A percentile compares a stretch with the other conserved stretches of the same genome.
Evolutionary conservation across 129 eudicot genomes (phyloP).

Genomic region (Deinandra increscens): DNA sequence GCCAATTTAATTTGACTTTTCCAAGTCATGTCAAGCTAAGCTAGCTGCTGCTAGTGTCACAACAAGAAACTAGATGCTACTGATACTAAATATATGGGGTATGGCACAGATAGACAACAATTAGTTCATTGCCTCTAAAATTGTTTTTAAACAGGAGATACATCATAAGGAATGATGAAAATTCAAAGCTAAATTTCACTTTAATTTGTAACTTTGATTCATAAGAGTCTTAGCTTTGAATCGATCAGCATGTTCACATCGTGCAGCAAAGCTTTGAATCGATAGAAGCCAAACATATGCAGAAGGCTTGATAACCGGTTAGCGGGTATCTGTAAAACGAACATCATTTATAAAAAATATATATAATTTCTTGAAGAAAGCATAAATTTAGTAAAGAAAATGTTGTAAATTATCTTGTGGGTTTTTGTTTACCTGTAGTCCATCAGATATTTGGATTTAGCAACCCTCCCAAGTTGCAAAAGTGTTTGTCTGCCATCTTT

Average conservation of each 20-base stretch:
- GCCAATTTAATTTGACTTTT: background rate
- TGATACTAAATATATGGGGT: background rate
- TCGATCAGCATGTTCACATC: constrained; percentile 33
- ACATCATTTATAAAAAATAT: background rate
- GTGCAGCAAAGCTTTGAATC: constrained; percentile 97
- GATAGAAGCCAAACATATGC: constrained; percentile 93
- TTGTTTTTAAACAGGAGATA: constrained; percentile 1
- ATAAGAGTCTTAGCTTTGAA: background rate
- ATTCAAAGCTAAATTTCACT: background rate
- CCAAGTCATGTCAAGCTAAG: background rate
- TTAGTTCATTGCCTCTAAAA: constrained; percentile 10
- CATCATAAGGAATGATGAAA: constrained; percentile 32
- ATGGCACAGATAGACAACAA: background rate
- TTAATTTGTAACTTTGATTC: background rate
- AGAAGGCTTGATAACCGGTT: constrained; percentile 92
- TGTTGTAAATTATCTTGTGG: background rate
- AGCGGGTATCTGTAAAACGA: constrained; percentile 80
- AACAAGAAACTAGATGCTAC: background rate
- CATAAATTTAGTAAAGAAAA: background rate
- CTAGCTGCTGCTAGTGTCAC: background rate
- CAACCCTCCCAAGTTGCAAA: constrained; percentile 84
- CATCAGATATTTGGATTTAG: constrained; percentile 79
- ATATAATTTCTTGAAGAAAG: background rate
- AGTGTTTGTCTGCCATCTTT: constrained; percentile 81
- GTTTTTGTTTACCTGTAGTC: constrained; percentile 71